A percentile compares a stretch with the other conserved stretches of the same genome.
Conservation (phyloP, 768 basidiomycete genomes). For the Rubroboletus pulcherrimus region DNA sequence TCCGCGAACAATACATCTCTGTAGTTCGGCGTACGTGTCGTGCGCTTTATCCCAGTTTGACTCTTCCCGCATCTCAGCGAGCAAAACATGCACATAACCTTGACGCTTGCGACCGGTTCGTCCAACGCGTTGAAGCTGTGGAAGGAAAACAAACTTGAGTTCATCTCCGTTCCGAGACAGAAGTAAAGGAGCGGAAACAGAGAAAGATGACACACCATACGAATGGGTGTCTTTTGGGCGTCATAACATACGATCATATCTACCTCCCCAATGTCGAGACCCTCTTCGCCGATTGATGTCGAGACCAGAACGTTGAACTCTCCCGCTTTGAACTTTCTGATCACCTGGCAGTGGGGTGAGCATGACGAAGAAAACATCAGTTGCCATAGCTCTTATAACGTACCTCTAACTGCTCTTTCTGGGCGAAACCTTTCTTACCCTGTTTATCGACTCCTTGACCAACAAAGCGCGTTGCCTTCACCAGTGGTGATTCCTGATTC, state of each 20-base stretch:
- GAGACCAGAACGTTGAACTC: slow-evolving; percentile 91
- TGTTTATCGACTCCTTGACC: slow-evolving; percentile 85
- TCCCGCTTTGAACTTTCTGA: slow-evolving; percentile 81
- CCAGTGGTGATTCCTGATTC: slow-evolving; percentile 69
- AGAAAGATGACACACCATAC: slow-evolving; percentile 63
- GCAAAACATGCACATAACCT: slow-evolving; percentile 86
- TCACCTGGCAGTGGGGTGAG: slow-evolving; percentile 49
- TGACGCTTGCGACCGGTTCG: slow-evolving; percentile 91
- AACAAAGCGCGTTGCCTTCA: slow-evolving; percentile 83
- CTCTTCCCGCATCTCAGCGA: slow-evolving; percentile 90
- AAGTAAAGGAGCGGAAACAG: neutral
- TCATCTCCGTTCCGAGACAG: neutral
- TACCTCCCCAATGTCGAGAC: slow-evolving; percentile 96
- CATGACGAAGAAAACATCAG: slow-evolving; percentile 2
- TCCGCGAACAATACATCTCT: slow-evolving; percentile 81
- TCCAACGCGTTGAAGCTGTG: slow-evolving; percentile 90
- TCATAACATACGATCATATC: slow-evolving; percentile 97
- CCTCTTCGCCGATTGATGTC: slow-evolving; percentile 97
- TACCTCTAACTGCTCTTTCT: slow-evolving; percentile 90
- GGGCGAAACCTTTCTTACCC: slow-evolving; percentile 83
- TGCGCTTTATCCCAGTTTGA: slow-evolving; percentile 86
- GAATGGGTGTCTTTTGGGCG: slow-evolving; percentile 91
- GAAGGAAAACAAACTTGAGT: slow-evolving; percentile 3
- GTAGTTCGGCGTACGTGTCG: slow-evolving; percentile 81
- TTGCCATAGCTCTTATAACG: slow-evolving; percentile 15